These are phyloP conservation scores for Candida loeiensis DNA, from an alignment of 805 yeast genomes.

Conservation along the genomic window DNA sequence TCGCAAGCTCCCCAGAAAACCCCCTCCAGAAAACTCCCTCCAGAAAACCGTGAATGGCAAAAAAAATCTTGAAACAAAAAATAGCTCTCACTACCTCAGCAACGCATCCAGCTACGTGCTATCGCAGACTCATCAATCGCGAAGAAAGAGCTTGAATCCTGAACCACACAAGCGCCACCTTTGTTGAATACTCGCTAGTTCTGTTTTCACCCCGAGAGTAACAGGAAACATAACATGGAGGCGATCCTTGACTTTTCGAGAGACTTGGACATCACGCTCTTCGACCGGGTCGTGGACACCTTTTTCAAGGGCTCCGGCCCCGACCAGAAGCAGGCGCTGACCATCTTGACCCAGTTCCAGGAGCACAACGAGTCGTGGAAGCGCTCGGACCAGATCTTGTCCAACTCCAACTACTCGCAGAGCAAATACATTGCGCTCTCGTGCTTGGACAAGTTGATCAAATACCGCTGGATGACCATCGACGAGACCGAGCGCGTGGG, in stretches of 20 bases:
- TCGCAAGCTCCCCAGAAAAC: too few species aligned
- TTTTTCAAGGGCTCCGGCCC: constrained; percentile 74
- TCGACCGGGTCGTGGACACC: constrained; percentile 82
- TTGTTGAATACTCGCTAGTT: constrained; percentile 1
- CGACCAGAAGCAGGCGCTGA: constrained; percentile 71
- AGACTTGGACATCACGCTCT: constrained; percentile 72
- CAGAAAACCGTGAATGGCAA: too few species aligned
- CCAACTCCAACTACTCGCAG: constrained; percentile 74
- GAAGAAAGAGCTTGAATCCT: not conserved
- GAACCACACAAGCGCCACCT: not conserved
- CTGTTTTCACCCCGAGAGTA: not conserved
- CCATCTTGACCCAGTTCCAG: constrained; percentile 73
- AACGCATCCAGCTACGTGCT: too few species aligned
- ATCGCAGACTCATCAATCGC: not conserved
- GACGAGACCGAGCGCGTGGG: constrained; percentile 89
- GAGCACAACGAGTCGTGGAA: constrained; percentile 97
- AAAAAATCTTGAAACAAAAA: too few species aligned
- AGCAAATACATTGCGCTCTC: constrained; percentile 90
- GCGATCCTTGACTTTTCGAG: constrained; percentile 79
- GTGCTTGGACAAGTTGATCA: constrained; percentile 83
- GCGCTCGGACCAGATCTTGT: constrained; percentile 83
- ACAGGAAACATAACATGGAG: constrained; percentile 55
- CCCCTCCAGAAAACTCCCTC: too few species aligned
- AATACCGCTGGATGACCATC: constrained; percentile 88
- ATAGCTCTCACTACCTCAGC: too few species aligned